Evolutionary conservation across 1,284 basidiomycete genomes (phyloP).

Genomic region (Pseudozyma flocculosa): DNA sequence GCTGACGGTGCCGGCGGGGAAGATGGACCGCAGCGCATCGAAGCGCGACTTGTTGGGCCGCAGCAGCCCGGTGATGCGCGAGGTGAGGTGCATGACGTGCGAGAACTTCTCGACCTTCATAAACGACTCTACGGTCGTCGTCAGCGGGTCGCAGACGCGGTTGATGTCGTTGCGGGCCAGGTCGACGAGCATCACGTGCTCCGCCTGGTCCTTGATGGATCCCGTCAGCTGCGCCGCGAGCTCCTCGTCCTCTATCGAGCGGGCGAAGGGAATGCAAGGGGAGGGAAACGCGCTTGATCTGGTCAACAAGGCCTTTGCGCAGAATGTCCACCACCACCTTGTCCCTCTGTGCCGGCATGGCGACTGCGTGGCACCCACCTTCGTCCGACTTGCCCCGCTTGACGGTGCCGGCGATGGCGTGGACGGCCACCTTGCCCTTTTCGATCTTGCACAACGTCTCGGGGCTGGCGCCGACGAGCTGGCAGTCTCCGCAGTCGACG

Average conservation of each 20-base stretch:
- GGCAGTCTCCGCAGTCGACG: constrained; percentile 78
- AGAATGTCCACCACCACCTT: too few species aligned
- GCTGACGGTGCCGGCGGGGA: constrained; percentile 98
- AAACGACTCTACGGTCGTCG: constrained; percentile 92
- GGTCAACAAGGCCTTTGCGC: too few species aligned
- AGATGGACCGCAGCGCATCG: constrained; percentile 97
- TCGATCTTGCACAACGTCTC: constrained; percentile 97
- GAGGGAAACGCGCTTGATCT: too few species aligned
- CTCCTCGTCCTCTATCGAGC: constrained; percentile 73
- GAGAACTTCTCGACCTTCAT: constrained; percentile 95
- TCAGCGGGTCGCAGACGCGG: constrained; percentile 89
- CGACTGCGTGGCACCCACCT: too few species aligned
- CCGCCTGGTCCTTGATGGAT: constrained; percentile 92
- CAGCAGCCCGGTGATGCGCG: constrained; percentile 85
- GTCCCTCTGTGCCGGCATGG: too few species aligned
- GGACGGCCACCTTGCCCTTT: constrained; percentile 82
- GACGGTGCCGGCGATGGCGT: constrained; percentile 96
- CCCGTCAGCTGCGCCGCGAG: constrained; percentile 73
- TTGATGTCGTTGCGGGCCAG: constrained; percentile 99
- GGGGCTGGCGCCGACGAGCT: constrained; percentile 93
- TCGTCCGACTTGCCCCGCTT: constrained; percentile 68
- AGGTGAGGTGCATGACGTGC: constrained; percentile 97
- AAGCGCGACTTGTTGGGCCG: constrained; percentile 84
- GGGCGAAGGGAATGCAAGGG: too few species aligned
- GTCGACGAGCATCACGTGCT: constrained; percentile 99